A percentile compares a stretch with the other conserved stretches of the same genome.
phyloP scores from a whole-genome alignment of 805 yeast species.

The Aciculoconidium aculeatum region DNA sequence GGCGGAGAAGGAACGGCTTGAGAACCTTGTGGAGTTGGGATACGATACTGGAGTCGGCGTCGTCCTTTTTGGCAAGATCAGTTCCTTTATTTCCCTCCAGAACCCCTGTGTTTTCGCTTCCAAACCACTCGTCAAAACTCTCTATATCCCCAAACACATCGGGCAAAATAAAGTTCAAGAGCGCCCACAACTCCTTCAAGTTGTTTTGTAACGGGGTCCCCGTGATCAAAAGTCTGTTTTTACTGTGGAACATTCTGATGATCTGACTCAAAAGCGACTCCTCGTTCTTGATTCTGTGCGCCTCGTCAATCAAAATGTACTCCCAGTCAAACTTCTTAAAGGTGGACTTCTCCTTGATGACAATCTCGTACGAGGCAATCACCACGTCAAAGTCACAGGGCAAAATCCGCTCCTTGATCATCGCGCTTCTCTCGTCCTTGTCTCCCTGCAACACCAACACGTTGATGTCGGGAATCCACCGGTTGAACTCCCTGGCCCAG shows the following conservation, averaged over 20 bases:
- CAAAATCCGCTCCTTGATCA: conserved; percentile 46
- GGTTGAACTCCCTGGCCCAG: conserved; percentile 72
- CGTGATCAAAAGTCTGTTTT: conserved; percentile 65
- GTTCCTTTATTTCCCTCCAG: neutral
- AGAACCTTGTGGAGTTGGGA: conserved; percentile 70
- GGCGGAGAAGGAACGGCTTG: conserved; percentile 68
- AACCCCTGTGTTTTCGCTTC: conserved; percentile 10
- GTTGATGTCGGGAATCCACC: conserved; percentile 76
- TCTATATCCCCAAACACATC: conserved; percentile 72
- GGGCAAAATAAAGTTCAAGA: conserved; percentile 69
- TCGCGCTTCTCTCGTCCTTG: conserved; percentile 54
- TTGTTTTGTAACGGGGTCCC: conserved; percentile 83
- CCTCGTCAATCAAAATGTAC: conserved; percentile 75
- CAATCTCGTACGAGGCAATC: conserved; percentile 69
- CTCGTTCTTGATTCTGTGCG: conserved; percentile 78
- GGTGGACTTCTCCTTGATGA: conserved; percentile 65
- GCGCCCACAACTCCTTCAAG: conserved; percentile 76
- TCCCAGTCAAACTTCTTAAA: conserved; percentile 69
- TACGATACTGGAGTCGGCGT: conserved; percentile 42
- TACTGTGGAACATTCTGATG: conserved; percentile 64
- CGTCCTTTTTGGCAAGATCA: conserved; percentile 30
- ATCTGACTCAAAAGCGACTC: conserved; percentile 68
- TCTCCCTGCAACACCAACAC: conserved; percentile 71
- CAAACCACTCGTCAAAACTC: conserved; percentile 73
- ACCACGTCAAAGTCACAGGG: conserved; percentile 67